These are phyloP conservation scores for Candida takata DNA, from an alignment of 805 yeast genomes.

Conservation along the genomic window DNA sequence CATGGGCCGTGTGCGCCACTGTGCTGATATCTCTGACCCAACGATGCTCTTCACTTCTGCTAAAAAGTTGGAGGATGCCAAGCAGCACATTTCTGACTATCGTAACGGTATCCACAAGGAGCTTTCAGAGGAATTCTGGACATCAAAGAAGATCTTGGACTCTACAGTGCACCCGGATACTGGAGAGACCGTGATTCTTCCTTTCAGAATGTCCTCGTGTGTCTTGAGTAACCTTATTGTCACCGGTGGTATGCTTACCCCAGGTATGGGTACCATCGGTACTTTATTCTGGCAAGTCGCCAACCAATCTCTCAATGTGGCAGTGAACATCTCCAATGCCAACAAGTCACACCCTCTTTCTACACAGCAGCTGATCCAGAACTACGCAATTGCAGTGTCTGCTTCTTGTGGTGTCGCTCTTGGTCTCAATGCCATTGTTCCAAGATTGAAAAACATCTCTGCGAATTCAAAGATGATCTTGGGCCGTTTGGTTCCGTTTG, in stretches of 20 bases:
- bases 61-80: constrained; percentile 57
- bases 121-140: constrained; percentile 83
- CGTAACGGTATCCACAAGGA: constrained; percentile 56
- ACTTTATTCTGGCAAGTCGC: constrained; percentile 97
- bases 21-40: constrained; percentile 91
- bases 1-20: constrained; percentile 91
- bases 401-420: constrained; percentile 95
- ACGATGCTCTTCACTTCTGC: constrained; percentile 72
- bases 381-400: constrained; percentile 81
- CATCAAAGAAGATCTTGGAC: constrained; percentile 78
- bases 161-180: constrained; percentile 96
- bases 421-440: constrained; percentile 89
- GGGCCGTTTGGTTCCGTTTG: constrained; percentile 91
- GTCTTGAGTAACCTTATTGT: constrained; percentile 91
- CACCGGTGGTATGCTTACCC: constrained; percentile 97
- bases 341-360: constrained; percentile 91
- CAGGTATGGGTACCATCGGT: constrained; percentile 82
- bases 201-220: constrained; percentile 95
- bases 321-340: constrained; percentile 92
- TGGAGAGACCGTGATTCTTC: constrained; percentile 85
- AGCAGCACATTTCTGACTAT: constrained; percentile 59
- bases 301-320: constrained; percentile 94
- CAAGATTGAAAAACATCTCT: constrained; percentile 64
- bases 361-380: constrained; percentile 66
- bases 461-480: constrained; percentile 65